Percentiles rank a stretch among this genome's conserved stretches.
Evolutionary conservation across 2,329 filamentous ascomycete species (phyloP).

Genomic region (Alternaria infectoria): DNA sequence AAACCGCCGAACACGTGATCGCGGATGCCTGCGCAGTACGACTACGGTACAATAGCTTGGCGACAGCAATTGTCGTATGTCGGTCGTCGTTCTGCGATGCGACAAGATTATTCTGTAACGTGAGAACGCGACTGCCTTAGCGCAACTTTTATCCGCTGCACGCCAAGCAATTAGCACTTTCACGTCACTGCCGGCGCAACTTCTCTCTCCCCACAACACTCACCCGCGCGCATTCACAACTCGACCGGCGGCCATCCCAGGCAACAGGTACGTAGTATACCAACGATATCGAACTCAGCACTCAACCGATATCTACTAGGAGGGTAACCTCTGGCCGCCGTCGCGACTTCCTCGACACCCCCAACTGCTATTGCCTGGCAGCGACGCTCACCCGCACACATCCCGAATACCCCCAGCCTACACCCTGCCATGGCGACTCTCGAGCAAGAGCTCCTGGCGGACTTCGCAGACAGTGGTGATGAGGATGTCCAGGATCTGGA

Average conservation of each 20-base stretch:
- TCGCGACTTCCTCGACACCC: slow-evolving; percentile 12
- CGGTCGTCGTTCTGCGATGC: not conserved
- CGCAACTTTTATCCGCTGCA: slow-evolving; percentile 24
- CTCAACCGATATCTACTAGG: slow-evolving; percentile 29
- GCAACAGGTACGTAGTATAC: slow-evolving; percentile 30
- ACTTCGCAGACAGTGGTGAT: slow-evolving; percentile 85
- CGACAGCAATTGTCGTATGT: not conserved
- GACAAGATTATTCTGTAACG: not conserved
- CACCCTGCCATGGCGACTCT: slow-evolving; percentile 74
- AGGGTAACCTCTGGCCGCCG: slow-evolving; percentile 32
- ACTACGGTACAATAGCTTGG: not conserved
- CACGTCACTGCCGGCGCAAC: slow-evolving; percentile 19
- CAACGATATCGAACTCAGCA: slow-evolving; percentile 16
- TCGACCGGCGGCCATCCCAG: slow-evolving; percentile 18
- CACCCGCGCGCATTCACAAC: slow-evolving; percentile 1
- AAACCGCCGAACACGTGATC: slow-evolving; percentile 6
- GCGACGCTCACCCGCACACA: not conserved
- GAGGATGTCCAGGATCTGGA: slow-evolving; percentile 45
- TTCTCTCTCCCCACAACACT: slow-evolving; percentile 7
- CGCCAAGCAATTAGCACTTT: slow-evolving; percentile 26
- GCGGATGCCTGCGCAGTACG: not conserved
- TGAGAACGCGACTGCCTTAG: slow-evolving; percentile 11
- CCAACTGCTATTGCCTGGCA: not conserved
- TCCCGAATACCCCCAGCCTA: not conserved
- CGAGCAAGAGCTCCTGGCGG: slow-evolving; percentile 89